phyloP scores from a whole-genome alignment of 108 stramenopile species.

The Pelagomonas calceolata region DNA sequence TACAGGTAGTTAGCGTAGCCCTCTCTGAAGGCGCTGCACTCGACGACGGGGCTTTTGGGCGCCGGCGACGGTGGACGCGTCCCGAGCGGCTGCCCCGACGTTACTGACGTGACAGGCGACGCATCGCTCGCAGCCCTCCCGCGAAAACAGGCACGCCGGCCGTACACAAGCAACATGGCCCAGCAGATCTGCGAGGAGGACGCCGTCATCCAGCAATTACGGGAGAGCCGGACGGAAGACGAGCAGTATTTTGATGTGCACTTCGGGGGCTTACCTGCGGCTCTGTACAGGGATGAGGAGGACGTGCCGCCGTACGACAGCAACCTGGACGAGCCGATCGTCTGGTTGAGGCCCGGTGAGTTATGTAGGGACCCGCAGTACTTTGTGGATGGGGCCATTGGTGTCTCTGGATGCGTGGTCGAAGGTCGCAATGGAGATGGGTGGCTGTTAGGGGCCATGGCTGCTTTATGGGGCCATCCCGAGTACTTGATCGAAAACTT shows the following conservation, averaged over 20 bases:
- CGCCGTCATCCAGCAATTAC: neutral
- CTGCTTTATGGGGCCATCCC: slow-evolving; percentile 22
- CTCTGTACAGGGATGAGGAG: neutral
- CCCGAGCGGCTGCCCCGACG: too few species aligned
- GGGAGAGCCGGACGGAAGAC: neutral
- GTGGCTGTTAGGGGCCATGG: slow-evolving; percentile 38
- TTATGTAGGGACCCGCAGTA: slow-evolving; percentile 29
- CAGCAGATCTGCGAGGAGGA: neutral
- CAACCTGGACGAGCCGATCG: neutral
- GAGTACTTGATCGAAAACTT: slow-evolving; percentile 34
- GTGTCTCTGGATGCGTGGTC: slow-evolving; percentile 15
- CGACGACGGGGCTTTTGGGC: too few species aligned
- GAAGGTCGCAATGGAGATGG: slow-evolving; percentile 28
- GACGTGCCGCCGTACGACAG: neutral
- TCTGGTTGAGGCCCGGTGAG: slow-evolving; percentile 32
- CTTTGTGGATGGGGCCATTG: slow-evolving; percentile 21
- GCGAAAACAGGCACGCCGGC: too few species aligned
- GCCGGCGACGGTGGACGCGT: too few species aligned
- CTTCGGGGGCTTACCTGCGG: neutral
- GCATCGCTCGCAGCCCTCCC: too few species aligned
- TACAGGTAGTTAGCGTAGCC: too few species aligned
- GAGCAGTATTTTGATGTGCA: neutral
- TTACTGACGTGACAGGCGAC: too few species aligned
- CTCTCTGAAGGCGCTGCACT: too few species aligned
- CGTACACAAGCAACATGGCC: too few species aligned